phyloP scores from a whole-genome alignment of 1,139 yeast species.

The Pichia sp. region DNA sequence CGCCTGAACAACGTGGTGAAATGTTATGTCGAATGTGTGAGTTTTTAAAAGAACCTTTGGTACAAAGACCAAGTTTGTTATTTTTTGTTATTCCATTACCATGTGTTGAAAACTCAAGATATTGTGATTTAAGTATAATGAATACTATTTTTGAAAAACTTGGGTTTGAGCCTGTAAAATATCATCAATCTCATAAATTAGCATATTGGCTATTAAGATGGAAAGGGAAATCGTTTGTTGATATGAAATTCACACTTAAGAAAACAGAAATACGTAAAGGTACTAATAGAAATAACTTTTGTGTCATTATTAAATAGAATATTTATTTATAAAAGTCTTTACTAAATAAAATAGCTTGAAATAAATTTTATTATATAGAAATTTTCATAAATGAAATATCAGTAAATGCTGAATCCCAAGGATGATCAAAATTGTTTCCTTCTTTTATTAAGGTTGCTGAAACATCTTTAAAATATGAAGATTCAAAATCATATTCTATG shows the following conservation, averaged over 20 bases:
- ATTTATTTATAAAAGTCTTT: neutral
- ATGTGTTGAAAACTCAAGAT: constrained; percentile 76
- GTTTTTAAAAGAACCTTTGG: constrained; percentile 42
- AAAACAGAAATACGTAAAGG: constrained; percentile 52
- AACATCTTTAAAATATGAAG: constrained; percentile 31
- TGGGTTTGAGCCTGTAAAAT: constrained; percentile 48
- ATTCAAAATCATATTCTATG: constrained; percentile 33
- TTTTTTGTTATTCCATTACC: constrained; percentile 87
- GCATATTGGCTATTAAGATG: constrained; percentile 67
- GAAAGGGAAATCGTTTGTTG: constrained; percentile 31
- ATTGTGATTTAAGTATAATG: constrained; percentile 47
- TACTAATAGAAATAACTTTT: constrained; percentile 56
- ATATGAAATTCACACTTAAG: constrained; percentile 21
- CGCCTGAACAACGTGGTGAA: constrained; percentile 61
- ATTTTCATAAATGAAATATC: constrained; percentile 20
- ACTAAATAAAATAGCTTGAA: neutral
- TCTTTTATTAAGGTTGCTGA: neutral
- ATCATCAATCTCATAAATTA: constrained; percentile 65
- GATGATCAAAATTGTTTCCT: constrained; percentile 14
- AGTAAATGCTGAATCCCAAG: constrained; percentile 25
- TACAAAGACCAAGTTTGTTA: constrained; percentile 25
- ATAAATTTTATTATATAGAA: neutral
- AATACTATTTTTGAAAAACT: constrained; percentile 43
- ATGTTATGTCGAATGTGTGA: constrained; percentile 61
- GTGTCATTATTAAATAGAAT: constrained; percentile 31